phyloP scores from a whole-genome alignment of 129 eudicot genomes.

The Calendula officinalis region DNA sequence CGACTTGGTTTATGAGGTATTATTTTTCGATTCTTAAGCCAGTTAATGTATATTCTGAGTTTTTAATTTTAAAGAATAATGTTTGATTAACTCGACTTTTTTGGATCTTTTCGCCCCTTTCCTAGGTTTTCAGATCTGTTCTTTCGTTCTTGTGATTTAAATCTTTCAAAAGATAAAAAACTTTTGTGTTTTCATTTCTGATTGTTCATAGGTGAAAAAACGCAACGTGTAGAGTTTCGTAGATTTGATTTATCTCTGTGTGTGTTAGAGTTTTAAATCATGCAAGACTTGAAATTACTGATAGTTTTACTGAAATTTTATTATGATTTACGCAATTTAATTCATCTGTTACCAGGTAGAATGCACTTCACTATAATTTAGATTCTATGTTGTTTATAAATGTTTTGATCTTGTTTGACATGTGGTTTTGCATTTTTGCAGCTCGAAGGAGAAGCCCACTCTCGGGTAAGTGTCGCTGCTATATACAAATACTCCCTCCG shows the following conservation, averaged over 20 bases:
- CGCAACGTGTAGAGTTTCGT: slow-evolving; percentile 16
- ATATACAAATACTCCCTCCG: too few relatives aligned
- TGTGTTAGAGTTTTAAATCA: not conserved
- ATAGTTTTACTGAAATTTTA: not conserved
- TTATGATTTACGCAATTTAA: not conserved
- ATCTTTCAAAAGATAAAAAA: not conserved
- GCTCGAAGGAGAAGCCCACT: slow-evolving; percentile 99
- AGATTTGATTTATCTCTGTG: not conserved
- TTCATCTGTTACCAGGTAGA: not conserved
- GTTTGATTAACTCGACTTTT: not conserved
- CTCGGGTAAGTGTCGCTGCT: slow-evolving; percentile 70
- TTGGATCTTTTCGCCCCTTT: slow-evolving; percentile 20
- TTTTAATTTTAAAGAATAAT: not conserved
- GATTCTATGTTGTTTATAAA: too few relatives aligned
- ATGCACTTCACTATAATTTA: too few relatives aligned
- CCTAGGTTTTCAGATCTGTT: slow-evolving; percentile 41
- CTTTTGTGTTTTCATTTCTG: not conserved
- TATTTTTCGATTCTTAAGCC: not conserved
- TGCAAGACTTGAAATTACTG: not conserved
- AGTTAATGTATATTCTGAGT: not conserved
- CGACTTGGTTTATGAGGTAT: slow-evolving; percentile 78
- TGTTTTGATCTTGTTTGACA: not conserved
- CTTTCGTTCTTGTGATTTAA: not conserved
- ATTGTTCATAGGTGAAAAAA: slow-evolving; percentile 7
- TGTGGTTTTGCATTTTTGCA: slow-evolving; percentile 34